phyloP scores from a whole-genome alignment of 1,139 yeast genomes.

The Candida sp. region DNA sequence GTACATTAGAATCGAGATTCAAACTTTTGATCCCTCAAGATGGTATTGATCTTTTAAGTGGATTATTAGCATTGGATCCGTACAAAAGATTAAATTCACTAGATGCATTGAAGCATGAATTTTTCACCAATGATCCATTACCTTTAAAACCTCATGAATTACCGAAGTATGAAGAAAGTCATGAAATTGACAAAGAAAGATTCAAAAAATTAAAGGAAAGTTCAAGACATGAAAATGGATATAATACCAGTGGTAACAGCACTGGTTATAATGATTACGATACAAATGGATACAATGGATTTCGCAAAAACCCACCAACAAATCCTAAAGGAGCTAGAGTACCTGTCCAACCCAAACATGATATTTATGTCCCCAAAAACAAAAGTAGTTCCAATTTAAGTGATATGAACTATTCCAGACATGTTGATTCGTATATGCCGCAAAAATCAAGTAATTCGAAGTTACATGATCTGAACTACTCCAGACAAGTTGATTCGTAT shows the following conservation, averaged over 20 bases:
- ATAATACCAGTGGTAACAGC: background rate
- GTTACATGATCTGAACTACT: background rate
- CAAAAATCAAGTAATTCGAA: background rate
- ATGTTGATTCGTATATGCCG: slow-evolving; percentile 2
- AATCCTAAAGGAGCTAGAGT: background rate
- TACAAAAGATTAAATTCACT: slow-evolving; percentile 68
- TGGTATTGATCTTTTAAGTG: slow-evolving; percentile 45
- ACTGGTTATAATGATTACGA: background rate
- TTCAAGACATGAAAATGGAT: background rate
- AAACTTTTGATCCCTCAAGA: slow-evolving; percentile 27
- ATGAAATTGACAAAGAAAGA: slow-evolving; percentile 77
- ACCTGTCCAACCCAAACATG: background rate
- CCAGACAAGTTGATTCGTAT: background rate
- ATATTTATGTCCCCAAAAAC: no score
- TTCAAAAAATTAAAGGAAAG: slow-evolving; percentile 32
- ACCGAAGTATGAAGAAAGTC: slow-evolving; percentile 79
- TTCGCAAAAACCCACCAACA: background rate
- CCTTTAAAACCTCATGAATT: slow-evolving; percentile 56
- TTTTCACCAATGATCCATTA: slow-evolving; percentile 62
- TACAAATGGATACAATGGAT: background rate
- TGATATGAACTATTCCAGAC: no score
- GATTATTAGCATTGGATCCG: slow-evolving; percentile 66
- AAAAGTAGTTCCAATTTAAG: no score
- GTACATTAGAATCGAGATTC: slow-evolving; percentile 51
- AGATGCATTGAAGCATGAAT: slow-evolving; percentile 70